Evolutionary conservation across 805 yeast genomes (phyloP).

Genomic region (Candida methanosorbosa): DNA sequence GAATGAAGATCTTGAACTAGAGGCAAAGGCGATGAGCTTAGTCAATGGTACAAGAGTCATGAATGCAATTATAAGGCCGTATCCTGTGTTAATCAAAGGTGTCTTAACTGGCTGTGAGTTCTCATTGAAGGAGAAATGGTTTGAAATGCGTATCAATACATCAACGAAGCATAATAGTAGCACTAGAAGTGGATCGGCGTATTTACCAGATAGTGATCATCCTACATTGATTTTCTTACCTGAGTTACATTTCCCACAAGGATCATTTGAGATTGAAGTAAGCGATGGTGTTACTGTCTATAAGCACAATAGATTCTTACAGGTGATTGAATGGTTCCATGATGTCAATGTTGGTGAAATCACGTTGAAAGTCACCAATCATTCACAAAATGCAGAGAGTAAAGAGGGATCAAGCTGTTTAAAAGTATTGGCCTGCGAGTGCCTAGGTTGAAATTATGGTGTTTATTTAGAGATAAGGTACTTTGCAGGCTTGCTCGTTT

Average conservation of each 20-base stretch:
- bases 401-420: constrained; percentile 11
- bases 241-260: constrained; percentile 54
- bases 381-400: constrained; percentile 2
- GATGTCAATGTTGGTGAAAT: constrained; percentile 19
- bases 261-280: constrained; percentile 38
- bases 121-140: constrained; percentile 40
- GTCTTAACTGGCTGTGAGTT: constrained; percentile 45
- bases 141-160: constrained; percentile 36
- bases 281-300: constrained; percentile 44
- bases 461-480: constrained; percentile 6
- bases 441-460: constrained; percentile 7
- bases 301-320: constrained; percentile 39
- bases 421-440: constrained; percentile 28
- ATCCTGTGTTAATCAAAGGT: constrained; percentile 59
- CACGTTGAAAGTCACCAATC: constrained; percentile 10
- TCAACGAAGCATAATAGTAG: background rate
- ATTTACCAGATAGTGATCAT: constrained; percentile 2
- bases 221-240: constrained; percentile 69
- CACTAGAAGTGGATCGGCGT: no score
- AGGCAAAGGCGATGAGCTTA: constrained; percentile 7
- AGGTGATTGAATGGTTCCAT: constrained; percentile 68
- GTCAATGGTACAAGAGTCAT: constrained; percentile 61
- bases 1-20: constrained; percentile 7
- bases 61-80: constrained; percentile 73
- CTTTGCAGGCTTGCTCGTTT: constrained; percentile 21